Conservation (phyloP, 345 rosid species). For the Draba incana region DNA sequence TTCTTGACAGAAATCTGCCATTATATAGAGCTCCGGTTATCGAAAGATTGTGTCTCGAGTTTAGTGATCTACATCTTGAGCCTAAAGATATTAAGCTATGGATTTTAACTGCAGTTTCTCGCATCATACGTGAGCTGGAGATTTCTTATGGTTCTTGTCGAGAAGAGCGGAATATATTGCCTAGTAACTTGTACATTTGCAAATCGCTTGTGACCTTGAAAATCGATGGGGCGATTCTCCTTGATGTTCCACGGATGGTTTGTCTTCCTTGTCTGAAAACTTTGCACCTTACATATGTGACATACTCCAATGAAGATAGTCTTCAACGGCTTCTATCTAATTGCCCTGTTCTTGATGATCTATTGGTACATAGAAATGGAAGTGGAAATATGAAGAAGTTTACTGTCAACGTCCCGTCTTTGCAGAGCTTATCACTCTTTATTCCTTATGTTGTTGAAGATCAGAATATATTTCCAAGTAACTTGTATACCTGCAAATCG, state of each 20-base stretch:
- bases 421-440: too few species aligned
- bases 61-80: neutral
- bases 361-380: too few species aligned
- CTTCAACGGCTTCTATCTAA: too few species aligned
- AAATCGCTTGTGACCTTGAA: conserved; percentile 7
- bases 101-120: conserved; percentile 16
- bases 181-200: conserved; percentile 16
- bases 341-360: too few species aligned
- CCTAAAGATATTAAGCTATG: neutral
- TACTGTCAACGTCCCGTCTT: too few species aligned
- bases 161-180: neutral
- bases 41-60: conserved; percentile 4
- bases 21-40: conserved; percentile 19
- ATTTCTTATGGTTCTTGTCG: neutral
- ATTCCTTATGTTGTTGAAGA: too few species aligned
- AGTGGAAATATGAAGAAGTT: too few species aligned
- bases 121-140: neutral
- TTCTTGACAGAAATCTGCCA: conserved; percentile 16
- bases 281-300: neutral
- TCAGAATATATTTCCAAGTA: too few species aligned
- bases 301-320: neutral
- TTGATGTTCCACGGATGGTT: conserved; percentile 20
- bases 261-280: conserved; percentile 4
- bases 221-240: neutral
- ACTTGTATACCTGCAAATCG: too few species aligned